Evolutionary conservation across 2,329 filamentous ascomycete genomes (phyloP).

Genomic region (Penicillium griseofulvum): DNA sequence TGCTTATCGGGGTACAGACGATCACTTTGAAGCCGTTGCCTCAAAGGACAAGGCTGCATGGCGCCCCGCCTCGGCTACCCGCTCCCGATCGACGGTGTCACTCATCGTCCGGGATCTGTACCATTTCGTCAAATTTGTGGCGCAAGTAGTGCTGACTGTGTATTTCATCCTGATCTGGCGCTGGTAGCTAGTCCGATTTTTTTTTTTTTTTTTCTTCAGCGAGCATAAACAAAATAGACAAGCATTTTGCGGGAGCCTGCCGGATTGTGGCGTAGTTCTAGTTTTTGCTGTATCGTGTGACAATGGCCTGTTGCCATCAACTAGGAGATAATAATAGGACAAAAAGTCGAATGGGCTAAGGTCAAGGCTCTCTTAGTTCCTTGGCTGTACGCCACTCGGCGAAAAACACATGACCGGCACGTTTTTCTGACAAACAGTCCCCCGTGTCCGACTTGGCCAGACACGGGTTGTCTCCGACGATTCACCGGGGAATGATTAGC

Average conservation of each 20-base stretch:
- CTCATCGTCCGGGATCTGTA: slow-evolving; percentile 60
- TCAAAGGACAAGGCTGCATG: slow-evolving; percentile 31
- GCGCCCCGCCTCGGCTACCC: slow-evolving; percentile 19
- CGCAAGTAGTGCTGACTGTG: slow-evolving; percentile 60
- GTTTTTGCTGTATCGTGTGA: background rate
- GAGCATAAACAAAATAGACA: slow-evolving; percentile 19
- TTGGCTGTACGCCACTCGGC: background rate
- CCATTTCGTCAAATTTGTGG: slow-evolving; percentile 61
- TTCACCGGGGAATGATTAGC: slow-evolving; percentile 6
- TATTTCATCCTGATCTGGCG: slow-evolving; percentile 67
- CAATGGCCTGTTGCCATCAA: background rate
- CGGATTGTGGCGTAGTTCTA: background rate
- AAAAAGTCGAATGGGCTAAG: background rate
- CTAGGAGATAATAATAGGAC: background rate
- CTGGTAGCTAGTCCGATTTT: slow-evolving; percentile 46
- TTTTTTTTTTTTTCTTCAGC: background rate
- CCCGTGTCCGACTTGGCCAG: background rate
- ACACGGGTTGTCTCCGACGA: background rate
- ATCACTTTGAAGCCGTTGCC: slow-evolving; percentile 12
- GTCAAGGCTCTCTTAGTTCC: background rate
- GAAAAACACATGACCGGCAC: background rate
- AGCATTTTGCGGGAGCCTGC: background rate
- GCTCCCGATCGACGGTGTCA: slow-evolving; percentile 29
- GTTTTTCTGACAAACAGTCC: background rate
- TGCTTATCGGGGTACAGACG: slow-evolving; percentile 23